Conservation (phyloP, 768 basidiomycete genomes). For the Multifurca ochricompacta region DNA sequence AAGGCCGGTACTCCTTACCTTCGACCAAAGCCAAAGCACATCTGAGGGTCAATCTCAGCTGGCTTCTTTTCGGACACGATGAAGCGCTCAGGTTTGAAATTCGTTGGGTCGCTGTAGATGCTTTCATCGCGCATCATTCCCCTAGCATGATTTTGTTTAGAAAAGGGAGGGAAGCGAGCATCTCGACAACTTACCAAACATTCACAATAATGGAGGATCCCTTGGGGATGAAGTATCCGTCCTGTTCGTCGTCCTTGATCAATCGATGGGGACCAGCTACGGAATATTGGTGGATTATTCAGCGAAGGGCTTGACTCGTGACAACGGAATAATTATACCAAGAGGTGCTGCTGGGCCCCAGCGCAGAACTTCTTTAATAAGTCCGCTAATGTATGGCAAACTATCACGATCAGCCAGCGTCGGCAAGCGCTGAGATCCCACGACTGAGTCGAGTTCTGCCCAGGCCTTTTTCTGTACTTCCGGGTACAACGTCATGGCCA, state of each 20-base stretch:
- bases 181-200: slow-evolving; percentile 3
- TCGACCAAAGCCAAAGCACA: slow-evolving; percentile 29
- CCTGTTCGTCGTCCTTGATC: slow-evolving; percentile 9
- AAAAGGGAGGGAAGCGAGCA: not conserved
- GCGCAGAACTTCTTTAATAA: slow-evolving; percentile 23
- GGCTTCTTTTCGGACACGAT: slow-evolving; percentile 19
- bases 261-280: slow-evolving; percentile 6
- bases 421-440: slow-evolving; percentile 24
- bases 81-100: slow-evolving; percentile 31
- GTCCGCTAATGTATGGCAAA: slow-evolving; percentile 26
- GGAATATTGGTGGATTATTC: not conserved
- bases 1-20: slow-evolving; percentile 15
- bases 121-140: slow-evolving; percentile 29
- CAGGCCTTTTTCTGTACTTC: slow-evolving; percentile 21
- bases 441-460: slow-evolving; percentile 25
- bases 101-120: slow-evolving; percentile 28
- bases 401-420: slow-evolving; percentile 23
- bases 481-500: slow-evolving; percentile 14
- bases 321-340: not conserved
- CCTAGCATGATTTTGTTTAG: slow-evolving; percentile 16
- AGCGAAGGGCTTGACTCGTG: not conserved
- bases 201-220: slow-evolving; percentile 17
- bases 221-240: slow-evolving; percentile 20
- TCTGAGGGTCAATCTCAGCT: slow-evolving; percentile 24
- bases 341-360: slow-evolving; percentile 4